Evolutionary conservation across 768 basidiomycete species (phyloP), one percentile per base, ranked within the genome.

Genomic region (Leucocoprinus leucothites): DNA sequence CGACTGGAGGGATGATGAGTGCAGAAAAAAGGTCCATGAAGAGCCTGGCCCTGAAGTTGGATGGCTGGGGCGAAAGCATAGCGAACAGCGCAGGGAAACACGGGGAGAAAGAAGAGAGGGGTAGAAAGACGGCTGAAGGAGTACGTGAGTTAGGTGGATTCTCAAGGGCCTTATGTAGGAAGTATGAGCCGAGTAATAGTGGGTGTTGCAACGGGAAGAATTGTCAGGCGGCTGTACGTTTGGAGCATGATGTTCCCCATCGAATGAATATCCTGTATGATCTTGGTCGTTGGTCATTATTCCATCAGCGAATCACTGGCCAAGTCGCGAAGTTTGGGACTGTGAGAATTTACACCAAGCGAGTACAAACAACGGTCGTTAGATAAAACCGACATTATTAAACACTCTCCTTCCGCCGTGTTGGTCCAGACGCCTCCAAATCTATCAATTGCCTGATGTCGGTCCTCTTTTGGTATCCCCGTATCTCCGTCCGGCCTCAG

Each of bases 81-180:
- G 8, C 9, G 51, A 35, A 9, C 16, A 24, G 31, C n/a, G 24
- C 7, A 26, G 34, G 11, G 31, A 24, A 11, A 5, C 26, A 22
- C 40, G 21, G 26, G n/a, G 28, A 41, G 16, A 28, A 48, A 19
- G 35, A 13, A 49, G 24, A 36, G 21, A 44, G 21, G 51, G 28
- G 24, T 1, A 18, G 19, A 5, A 24, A 47, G 6, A 25, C 24
- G 13, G 44, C 14, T n/a, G 44, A 21, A 21, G 41, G 11, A 34
- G 24, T 26, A 76, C 84, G 52, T 28, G 25, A 2, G 26, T 19
- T 31, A 31, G 31, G 22, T 11, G 9, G 19, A 31, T 31, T 40
- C 38, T 11, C 40, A 56, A 35, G 24, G 21, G 31, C 16, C 25
- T 22, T 26, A 43, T n/a, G 54, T 36, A 11, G 16, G 47, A 48